A percentile compares a stretch with the other conserved stretches of the same genome.
These are phyloP conservation scores for Rubia occidens DNA, from an alignment of 305 asterid species.

Conservation along the genomic window DNA sequence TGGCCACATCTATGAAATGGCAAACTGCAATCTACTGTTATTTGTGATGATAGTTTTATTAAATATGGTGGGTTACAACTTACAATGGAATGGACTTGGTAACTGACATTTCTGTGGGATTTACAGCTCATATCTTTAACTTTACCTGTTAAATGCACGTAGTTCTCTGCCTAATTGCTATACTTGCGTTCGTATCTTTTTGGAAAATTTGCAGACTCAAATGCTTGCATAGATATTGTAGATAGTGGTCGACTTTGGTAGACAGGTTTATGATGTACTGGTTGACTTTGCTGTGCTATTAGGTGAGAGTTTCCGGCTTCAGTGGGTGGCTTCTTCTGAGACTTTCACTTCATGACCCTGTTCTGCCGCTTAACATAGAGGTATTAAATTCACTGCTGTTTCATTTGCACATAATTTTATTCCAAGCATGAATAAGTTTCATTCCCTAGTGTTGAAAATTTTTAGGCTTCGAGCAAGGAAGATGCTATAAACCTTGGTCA, in stretches of 20 bases:
- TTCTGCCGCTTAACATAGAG: constrained; percentile 92
- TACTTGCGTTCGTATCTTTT: background rate
- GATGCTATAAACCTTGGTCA: constrained; percentile 72
- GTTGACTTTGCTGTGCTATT: constrained; percentile 18
- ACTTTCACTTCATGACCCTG: constrained; percentile 96
- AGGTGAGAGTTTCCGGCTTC: constrained; percentile 85
- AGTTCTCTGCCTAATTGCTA: background rate
- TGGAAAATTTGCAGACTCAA: background rate
- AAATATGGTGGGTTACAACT: too few species aligned
- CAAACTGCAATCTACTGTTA: background rate
- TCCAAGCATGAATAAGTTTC: background rate
- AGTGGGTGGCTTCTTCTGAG: constrained; percentile 99
- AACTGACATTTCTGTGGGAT: background rate
- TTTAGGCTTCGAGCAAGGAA: constrained; percentile 66
- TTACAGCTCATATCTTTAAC: background rate
- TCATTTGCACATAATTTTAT: background rate
- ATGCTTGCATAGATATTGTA: background rate
- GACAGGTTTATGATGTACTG: background rate
- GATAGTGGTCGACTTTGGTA: background rate
- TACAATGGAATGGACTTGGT: background rate
- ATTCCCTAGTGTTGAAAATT: constrained; percentile 1
- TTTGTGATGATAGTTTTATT: background rate
- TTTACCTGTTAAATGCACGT: background rate
- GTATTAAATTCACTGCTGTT: constrained; percentile 23
- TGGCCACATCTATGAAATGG: background rate